Conservation (phyloP, 1,284 basidiomycete species). For the Bothia castanella region DNA sequence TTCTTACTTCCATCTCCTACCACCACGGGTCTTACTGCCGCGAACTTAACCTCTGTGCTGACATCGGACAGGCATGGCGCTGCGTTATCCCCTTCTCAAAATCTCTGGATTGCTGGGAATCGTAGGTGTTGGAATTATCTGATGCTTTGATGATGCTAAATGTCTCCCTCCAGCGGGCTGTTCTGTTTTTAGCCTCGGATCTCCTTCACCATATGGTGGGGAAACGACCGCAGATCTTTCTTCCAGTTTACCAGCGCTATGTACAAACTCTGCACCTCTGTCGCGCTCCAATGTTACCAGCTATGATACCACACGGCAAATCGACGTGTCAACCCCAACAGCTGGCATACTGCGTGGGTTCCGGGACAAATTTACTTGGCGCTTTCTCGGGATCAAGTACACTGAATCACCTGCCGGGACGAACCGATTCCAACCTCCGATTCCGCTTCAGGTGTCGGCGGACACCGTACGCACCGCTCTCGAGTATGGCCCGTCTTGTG, state of each 20-base stretch:
- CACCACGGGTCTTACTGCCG: slow-evolving; percentile 2
- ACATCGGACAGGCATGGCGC: slow-evolving; percentile 14
- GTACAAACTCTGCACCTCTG: slow-evolving; percentile 20
- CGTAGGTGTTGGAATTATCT: not conserved
- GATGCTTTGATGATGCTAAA: not conserved
- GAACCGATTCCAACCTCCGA: slow-evolving; percentile 16
- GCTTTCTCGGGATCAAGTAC: slow-evolving; percentile 19
- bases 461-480: slow-evolving; percentile 2
- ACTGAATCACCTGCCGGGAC: slow-evolving; percentile 5
- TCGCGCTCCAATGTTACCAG: slow-evolving; percentile 21
- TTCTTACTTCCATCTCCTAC: slow-evolving; percentile 10
- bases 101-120: slow-evolving; percentile 12
- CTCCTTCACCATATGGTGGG: too few species aligned
- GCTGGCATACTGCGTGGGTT: slow-evolving; percentile 18
- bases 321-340: slow-evolving; percentile 12
- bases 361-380: slow-evolving; percentile 19
- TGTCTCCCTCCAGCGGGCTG: slow-evolving; percentile 5
- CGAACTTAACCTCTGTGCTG: slow-evolving; percentile 8
- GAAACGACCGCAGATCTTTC: not conserved
- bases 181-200: slow-evolving; percentile 7
- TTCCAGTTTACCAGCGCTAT: slow-evolving; percentile 9
- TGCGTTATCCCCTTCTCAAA: slow-evolving; percentile 1
- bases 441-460: slow-evolving; percentile 4
- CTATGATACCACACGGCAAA: slow-evolving; percentile 16
- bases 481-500: slow-evolving; percentile 15